Conservation (phyloP, 176 grass and related monocot genomes). For the Hsuehochloa calcarea region DNA sequence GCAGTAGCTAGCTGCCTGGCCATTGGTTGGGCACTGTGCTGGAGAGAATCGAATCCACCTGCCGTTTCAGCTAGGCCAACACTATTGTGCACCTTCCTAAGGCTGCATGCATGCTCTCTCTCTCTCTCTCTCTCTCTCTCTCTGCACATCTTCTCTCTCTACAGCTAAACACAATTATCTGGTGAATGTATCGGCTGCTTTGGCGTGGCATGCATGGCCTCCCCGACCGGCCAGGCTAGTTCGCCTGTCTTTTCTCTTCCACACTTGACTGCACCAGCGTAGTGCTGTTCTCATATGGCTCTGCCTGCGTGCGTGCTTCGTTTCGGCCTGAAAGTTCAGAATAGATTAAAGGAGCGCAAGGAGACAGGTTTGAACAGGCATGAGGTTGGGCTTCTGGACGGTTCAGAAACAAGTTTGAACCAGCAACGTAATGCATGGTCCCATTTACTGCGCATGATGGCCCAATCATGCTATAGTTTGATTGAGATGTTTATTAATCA, state of each 20-base stretch:
- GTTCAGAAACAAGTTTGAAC: constrained; percentile 33
- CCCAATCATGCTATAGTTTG: background rate
- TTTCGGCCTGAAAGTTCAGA: background rate
- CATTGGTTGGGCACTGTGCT: constrained; percentile 15
- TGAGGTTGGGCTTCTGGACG: background rate
- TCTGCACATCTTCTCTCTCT: background rate
- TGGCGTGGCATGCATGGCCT: constrained; percentile 22
- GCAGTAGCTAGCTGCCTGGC: background rate
- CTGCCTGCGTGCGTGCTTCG: background rate
- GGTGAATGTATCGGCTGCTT: constrained; percentile 19
- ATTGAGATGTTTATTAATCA: background rate
- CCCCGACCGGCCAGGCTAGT: background rate
- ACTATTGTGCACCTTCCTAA: constrained; percentile 26
- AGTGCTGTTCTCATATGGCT: background rate
- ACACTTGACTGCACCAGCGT: constrained; percentile 9
- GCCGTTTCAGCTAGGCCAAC: constrained; percentile 30
- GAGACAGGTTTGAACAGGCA: background rate
- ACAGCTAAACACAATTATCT: background rate
- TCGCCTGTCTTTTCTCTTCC: background rate
- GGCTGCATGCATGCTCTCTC: constrained; percentile 26
- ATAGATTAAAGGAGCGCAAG: background rate
- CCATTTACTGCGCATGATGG: background rate
- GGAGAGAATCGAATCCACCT: constrained; percentile 65
- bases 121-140: background rate
- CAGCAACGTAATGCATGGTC: background rate